These are phyloP conservation scores for Talaromyces piceae DNA, from an alignment of 2,329 filamentous ascomycete species.

Conservation along the genomic window DNA sequence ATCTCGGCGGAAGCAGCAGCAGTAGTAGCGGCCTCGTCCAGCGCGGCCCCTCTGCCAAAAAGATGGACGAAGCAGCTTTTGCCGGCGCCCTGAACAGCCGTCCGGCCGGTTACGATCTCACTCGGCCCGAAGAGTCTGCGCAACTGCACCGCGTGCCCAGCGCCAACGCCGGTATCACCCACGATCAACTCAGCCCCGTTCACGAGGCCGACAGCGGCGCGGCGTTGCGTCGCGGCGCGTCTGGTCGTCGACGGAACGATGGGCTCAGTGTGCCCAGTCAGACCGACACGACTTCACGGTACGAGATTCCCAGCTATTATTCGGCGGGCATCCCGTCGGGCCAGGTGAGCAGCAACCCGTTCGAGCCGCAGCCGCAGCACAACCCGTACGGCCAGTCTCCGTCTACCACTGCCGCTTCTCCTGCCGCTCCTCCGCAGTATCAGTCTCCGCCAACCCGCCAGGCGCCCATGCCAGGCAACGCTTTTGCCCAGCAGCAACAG, in stretches of 20 bases:
- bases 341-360: neutral
- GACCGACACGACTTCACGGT: conserved; percentile 2
- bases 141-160: conserved; percentile 21
- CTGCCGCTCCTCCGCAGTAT: conserved; percentile 6
- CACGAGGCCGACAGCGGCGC: conserved; percentile 18
- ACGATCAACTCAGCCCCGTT: conserved; percentile 8
- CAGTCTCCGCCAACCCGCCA: conserved; percentile 1
- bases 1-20: conserved; percentile 15
- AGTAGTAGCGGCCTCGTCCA: conserved; percentile 17
- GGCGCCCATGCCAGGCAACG: conserved; percentile 12
- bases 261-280: too few relatives aligned
- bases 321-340: neutral
- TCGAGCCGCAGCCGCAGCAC: conserved; percentile 2
- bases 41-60: conserved; percentile 22
- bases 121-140: conserved; percentile 21
- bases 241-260: conserved; percentile 31
- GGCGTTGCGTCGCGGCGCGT: conserved; percentile 29
- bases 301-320: conserved; percentile 13
- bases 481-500: conserved; percentile 16
- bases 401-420: neutral
- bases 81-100: conserved; percentile 28
- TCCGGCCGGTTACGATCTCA: conserved; percentile 23
- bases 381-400: conserved; percentile 5
- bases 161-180: conserved; percentile 17
- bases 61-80: conserved; percentile 26